Base-by-base conservation (phyloP, 768 basidiomycete species). In the Pisolithus sp. region DNA sequence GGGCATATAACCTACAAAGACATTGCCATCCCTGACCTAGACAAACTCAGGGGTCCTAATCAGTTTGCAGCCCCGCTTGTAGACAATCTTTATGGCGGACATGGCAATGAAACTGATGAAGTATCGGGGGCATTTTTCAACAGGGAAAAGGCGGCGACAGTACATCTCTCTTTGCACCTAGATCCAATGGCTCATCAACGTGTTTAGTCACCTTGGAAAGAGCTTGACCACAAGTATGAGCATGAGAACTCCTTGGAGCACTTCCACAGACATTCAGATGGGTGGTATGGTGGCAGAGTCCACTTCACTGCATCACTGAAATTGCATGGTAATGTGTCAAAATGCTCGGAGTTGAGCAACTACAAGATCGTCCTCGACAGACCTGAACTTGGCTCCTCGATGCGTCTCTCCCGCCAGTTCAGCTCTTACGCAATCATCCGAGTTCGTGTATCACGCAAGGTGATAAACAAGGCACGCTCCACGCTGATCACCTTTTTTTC, bases 201-300 rank as follows among this genome's bases (percentile, higher is more conserved):
- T 10, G 44, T 28, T 50, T 43, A 87, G 84, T 71, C 73, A 12
- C 82, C 83, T 0, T 88, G 83, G 83, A 59, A 60, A 40, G 81
- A 86, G 59, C 66, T 86, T 4, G 83, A 86, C 56, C 63, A 57
- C 5, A 85, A 88, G 59, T 75, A 78, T 34, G 56, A 61, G 1
- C 66, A 23, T 21, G 50, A 40, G 24, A 13, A 31, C 7, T 23
- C 7, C 9, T 30, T 24, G n/a, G 64, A 6, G 5, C 82, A 78
- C 1, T 68, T 73, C 46, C 68, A 71, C 18, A 55, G 62, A 13
- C 60, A 68, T 18, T 56, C 63, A 26, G 64, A 69, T 5, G 66
- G 64, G 6, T 85, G 80, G 78, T 83, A 80, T 55, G 85, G 81
- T 1, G 85, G 86, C 0, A 76, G 78, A 57, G 72, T 85, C 0